Base-by-base conservation (phyloP, 495 filamentous ascomycete genomes). In the Wilcoxina mikolae region DNA sequence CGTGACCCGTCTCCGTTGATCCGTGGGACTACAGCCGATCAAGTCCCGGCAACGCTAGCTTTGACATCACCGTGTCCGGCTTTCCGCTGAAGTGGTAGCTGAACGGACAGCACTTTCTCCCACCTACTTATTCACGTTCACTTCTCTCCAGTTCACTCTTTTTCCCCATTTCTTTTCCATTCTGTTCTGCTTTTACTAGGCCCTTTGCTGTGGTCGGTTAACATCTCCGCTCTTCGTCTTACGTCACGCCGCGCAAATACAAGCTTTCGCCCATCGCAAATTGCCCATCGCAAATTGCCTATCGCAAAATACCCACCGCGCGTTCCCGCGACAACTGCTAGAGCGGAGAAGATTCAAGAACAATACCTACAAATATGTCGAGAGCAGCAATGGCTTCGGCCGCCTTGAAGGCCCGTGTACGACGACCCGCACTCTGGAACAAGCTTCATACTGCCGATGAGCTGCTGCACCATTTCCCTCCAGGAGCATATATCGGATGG, bases 401-500 rank as follows among this genome's bases (percentile, higher is more conserved):
- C 25, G 74, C 82, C 48, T 71, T 94, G 59, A 84, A 79, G 71
- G 76, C 80, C 64, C 81, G 87, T 57, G 74, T 93, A 51, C 71
- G 77, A 43, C 77, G 85, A 46, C 84, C 85, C 15, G 83, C 81
- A 3, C 80, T 89, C 68, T 73, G 91, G 46, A 84, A 78, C 56
- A 91, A 87, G 72, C 71, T 94, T 23, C 80, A 82, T 56, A 78
- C 76, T 53, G 78, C 87, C 35, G 80, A 89, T 68, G 87, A 93
- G 68, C 69, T 93, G 51, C 73, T 94, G 47, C 74, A 82, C 52
- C 74, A 82, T 31, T 93, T 93, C 64, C 87, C 87, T 48, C 74
- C 91, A 76, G 82, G 80, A 65, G 68, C 83, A 7, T 90, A 89
- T 65, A 76, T 94, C 64, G 85, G 86, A 54, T 93, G 86, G 86